These are phyloP conservation scores for Nemophila menziesii DNA, from an alignment of 257 asterid genomes.

Conservation along the genomic window DNA sequence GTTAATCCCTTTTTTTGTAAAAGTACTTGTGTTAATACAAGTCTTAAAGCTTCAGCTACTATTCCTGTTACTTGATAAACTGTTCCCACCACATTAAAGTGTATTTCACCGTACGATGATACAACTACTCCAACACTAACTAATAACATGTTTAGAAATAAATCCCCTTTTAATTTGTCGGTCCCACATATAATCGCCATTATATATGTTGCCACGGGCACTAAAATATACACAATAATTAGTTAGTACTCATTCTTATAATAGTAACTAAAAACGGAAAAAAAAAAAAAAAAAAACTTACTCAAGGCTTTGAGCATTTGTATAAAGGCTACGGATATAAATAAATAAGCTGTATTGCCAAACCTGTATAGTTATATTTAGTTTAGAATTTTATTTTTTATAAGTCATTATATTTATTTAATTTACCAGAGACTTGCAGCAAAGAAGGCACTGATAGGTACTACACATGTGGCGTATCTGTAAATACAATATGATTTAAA, in stretches of 20 bases:
- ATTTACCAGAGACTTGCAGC: conserved; percentile 77
- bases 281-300: conserved; percentile 26
- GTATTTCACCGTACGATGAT: conserved; percentile 95
- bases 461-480: conserved; percentile 95
- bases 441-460: conserved; percentile 94
- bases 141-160: conserved; percentile 81
- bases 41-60: conserved; percentile 91
- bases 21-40: conserved; percentile 94
- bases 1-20: conserved; percentile 91
- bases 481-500: conserved; percentile 19
- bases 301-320: conserved; percentile 99
- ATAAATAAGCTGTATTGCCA: conserved; percentile 94
- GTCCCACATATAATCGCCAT: conserved; percentile 95
- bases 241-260: conserved; percentile 13
- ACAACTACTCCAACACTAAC: conserved; percentile 92
- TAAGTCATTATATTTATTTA: background rate
- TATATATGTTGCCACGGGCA: conserved; percentile 96
- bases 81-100: conserved; percentile 90
- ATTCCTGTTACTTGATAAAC: conserved; percentile 96
- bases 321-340: conserved; percentile 97
- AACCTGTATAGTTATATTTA: conserved; percentile 45
- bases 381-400: conserved; percentile 1
- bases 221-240: conserved; percentile 35
- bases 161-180: conserved; percentile 78
- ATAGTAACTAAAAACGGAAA: conserved; percentile 6